A percentile compares a stretch with the other conserved stretches of the same genome.
phyloP scores from a whole-genome alignment of 768 basidiomycete genomes.

The Rhodocollybia butyracea region DNA sequence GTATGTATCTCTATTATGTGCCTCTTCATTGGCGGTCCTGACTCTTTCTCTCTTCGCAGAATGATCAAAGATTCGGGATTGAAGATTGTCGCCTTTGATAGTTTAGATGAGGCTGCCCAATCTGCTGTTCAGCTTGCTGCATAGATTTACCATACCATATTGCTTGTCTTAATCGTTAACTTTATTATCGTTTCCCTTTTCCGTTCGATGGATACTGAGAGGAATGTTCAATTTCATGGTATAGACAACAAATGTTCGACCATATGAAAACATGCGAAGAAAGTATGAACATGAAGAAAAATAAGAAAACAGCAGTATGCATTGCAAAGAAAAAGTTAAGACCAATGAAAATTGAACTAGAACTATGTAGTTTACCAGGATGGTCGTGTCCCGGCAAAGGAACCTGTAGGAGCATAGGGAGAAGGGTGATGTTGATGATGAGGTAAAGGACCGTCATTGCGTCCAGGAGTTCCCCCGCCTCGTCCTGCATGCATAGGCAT shows the following conservation, averaged over 20 bases:
- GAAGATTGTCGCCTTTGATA: slow-evolving; percentile 91
- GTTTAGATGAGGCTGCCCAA: slow-evolving; percentile 88
- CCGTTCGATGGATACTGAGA: not conserved
- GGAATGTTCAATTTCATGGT: not conserved
- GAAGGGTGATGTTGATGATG: slow-evolving; percentile 3
- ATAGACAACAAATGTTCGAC: not conserved
- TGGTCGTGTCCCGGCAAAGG: not conserved
- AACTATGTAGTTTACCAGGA: not conserved
- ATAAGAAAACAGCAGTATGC: slow-evolving; percentile 9
- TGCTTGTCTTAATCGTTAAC: not conserved
- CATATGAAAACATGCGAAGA: slow-evolving; percentile 4
- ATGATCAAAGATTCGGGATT: slow-evolving; percentile 92
- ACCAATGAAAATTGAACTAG: not conserved
- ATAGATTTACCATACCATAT: slow-evolving; percentile 26
- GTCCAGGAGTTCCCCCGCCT: not conserved
- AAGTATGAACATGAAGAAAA: slow-evolving; percentile 24
- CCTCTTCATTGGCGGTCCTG: not conserved
- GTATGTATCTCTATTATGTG: slow-evolving; percentile 65
- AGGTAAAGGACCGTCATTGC: slow-evolving; percentile 1
- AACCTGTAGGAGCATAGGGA: not conserved
- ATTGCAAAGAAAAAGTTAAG: not conserved
- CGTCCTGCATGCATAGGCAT: slow-evolving; percentile 48
- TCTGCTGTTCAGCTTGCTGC: slow-evolving; percentile 70
- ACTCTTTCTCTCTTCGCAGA: slow-evolving; percentile 38
- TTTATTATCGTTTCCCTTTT: not conserved